phyloP scores from a whole-genome alignment of 495 filamentous ascomycete genomes.

The Daldinia childiae region DNA sequence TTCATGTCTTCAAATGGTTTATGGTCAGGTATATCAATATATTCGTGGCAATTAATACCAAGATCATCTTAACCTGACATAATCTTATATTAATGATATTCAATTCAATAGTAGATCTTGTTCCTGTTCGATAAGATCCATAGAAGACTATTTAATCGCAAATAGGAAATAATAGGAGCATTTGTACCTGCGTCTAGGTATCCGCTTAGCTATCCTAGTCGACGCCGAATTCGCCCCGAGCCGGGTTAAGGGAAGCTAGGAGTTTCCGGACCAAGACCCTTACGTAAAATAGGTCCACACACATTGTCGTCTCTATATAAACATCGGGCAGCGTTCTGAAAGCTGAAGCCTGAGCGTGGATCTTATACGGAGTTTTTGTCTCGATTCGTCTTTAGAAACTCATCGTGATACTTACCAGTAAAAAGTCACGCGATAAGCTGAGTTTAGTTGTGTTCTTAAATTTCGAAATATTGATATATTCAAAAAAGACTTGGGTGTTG shows the following conservation, averaged over 20 bases:
- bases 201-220: not conserved
- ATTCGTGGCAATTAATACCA: not conserved
- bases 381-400: not conserved
- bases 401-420: not conserved
- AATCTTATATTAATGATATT: no score
- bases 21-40: not conserved
- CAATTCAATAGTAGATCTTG: no score
- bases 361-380: not conserved
- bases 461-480: not conserved
- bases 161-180: not conserved
- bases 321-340: not conserved
- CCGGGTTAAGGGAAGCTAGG: not conserved
- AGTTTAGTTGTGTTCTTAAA: not conserved
- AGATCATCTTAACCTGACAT: no score
- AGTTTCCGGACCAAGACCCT: not conserved
- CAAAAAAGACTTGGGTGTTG: no score
- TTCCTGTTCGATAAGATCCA: no score
- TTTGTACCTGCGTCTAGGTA: not conserved
- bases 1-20: no score
- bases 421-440: not conserved
- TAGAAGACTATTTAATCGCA: no score
- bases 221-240: not conserved
- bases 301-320: not conserved
- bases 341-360: not conserved
- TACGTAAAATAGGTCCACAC: not conserved